Evolutionary conservation across 2,329 filamentous ascomycete species (phyloP).

Genomic region (Fusarium sp.): DNA sequence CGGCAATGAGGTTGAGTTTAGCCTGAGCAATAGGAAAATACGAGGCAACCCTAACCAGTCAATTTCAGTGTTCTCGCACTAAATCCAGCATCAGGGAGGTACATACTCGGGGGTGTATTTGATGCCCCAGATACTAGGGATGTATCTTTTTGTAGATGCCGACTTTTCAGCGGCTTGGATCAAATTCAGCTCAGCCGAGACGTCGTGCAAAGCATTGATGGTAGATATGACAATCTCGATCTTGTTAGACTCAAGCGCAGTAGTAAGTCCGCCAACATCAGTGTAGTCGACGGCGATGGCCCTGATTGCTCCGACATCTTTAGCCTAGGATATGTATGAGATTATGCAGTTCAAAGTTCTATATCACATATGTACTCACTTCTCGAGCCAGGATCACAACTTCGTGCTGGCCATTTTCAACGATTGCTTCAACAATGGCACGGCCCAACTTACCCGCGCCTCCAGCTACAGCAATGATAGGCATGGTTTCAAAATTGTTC

Average conservation of each 20-base stretch:
- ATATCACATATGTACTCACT: neutral
- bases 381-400: neutral
- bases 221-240: neutral
- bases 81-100: no score
- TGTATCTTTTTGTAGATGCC: neutral
- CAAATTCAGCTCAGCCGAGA: neutral
- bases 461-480: constrained; percentile 1
- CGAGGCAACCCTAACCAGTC: neutral
- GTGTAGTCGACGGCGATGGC: neutral
- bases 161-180: neutral
- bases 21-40: neutral
- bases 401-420: neutral
- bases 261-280: neutral
- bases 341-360: no score
- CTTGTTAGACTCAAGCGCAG: neutral
- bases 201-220: neutral
- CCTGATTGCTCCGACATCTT: neutral
- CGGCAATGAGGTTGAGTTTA: neutral
- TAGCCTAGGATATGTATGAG: neutral
- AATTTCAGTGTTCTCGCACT: no score
- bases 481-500: neutral
- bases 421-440: neutral
- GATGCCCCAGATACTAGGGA: neutral
- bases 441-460: constrained; percentile 1
- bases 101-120: neutral